Evolutionary conservation across 139 green algal species (phyloP), one percentile per base, ranked within the genome.

Genomic region (Coccomyxa sp.): DNA sequence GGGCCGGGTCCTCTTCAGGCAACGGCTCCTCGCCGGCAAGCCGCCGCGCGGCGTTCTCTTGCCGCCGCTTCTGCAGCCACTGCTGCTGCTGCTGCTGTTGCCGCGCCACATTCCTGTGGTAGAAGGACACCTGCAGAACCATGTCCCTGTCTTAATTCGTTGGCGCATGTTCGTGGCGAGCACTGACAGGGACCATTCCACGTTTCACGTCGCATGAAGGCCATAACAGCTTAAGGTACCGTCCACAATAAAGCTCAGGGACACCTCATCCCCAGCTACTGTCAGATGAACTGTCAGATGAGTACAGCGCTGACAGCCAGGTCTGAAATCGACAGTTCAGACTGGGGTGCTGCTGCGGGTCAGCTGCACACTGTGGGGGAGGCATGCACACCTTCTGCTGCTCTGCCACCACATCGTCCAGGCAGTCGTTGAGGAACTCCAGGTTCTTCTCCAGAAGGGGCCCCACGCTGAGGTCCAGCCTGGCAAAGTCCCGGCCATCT

Each of bases 371-470:
- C 18, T 64, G 64, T 10, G 31, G 64, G 64, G 31, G n/a, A 1
- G 18, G 3, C 22, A 31, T 18, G 50, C 8, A 35, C 77, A 86
- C 86, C 83, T 93, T 95, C 18, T 88, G 83, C 85, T 93, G 88
- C 83, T 95, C 91, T 36, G 75, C 68, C 72, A 96, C 80, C 64
- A 98, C 75, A 82, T 99, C 97, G 77, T 99, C 96, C 80, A 99
- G 87, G 85, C 91, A 97, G 64, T 98, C 95, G 14, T 92, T 89
- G 22, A 98, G 81, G 70, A 92, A 94, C 78, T 93, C 88, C 74
- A 99, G 85, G 75, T 95, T 97, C 70, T 93, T 92, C 87, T 97
- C 92, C 35, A 98, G 77, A 73, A 95, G 94, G 22, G 90, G 89
- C 3, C 87, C 86, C 12, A 89, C 83, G 70, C 75, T 88, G 68